phyloP scores from a whole-genome alignment of 805 yeast genomes.

The Ogataea naganishii region DNA sequence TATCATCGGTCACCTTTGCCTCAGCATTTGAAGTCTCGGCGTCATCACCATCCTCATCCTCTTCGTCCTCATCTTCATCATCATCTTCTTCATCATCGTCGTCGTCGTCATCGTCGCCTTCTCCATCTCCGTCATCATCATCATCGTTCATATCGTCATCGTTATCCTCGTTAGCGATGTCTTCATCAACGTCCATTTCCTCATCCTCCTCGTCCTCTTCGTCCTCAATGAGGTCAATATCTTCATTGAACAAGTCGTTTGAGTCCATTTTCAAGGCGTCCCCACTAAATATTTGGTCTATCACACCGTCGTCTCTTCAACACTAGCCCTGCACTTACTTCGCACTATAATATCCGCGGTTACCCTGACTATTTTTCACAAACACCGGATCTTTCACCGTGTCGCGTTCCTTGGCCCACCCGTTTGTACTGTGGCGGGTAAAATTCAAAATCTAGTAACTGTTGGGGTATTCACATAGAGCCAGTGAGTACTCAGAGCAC shows the following conservation, averaged over 20 bases:
- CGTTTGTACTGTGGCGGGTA: no score
- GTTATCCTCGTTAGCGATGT: slow-evolving; percentile 16
- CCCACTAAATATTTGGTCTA: slow-evolving; percentile 2
- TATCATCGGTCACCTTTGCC: slow-evolving; percentile 2
- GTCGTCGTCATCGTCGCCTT: slow-evolving; percentile 21
- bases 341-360: no score
- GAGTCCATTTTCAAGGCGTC: slow-evolving; percentile 12
- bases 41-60: slow-evolving; percentile 13
- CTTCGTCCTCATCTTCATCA: slow-evolving; percentile 18
- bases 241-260: slow-evolving; percentile 10
- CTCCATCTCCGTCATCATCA: slow-evolving; percentile 16
- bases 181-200: slow-evolving; percentile 15
- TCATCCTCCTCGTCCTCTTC: slow-evolving; percentile 17
- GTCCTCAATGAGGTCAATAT: slow-evolving; percentile 15
- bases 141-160: slow-evolving; percentile 18
- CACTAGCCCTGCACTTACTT: not conserved
- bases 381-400: no score
- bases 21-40: slow-evolving; percentile 13
- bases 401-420: no score
- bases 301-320: slow-evolving; percentile 1
- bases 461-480: no score
- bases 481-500: no score
- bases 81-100: slow-evolving; percentile 20
- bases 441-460: no score
- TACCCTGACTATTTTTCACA: no score